phyloP scores from a whole-genome alignment of 176 grass and related monocot species.

The Oryza longistaminata region DNA sequence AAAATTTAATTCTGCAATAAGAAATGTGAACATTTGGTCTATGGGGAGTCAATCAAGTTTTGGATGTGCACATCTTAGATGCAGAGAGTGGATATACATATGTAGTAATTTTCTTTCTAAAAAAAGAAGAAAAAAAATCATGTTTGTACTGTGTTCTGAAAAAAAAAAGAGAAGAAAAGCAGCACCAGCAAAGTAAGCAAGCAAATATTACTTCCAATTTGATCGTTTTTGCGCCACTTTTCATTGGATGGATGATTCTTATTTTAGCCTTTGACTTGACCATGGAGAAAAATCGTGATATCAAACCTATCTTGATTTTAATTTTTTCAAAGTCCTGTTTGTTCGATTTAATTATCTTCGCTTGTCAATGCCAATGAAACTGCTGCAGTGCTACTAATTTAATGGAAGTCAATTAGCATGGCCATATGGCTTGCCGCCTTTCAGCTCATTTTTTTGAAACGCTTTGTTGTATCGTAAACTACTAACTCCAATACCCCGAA shows the following conservation, averaged over 20 bases:
- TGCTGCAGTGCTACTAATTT: not conserved
- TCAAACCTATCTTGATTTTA: not conserved
- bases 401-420: not conserved
- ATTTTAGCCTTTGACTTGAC: slow-evolving; percentile 22
- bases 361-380: slow-evolving; percentile 14
- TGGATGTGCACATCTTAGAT: too few relatives aligned
- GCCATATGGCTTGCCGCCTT: not conserved
- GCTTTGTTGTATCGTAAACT: not conserved
- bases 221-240: not conserved
- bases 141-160: too few relatives aligned
- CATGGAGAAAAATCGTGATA: not conserved
- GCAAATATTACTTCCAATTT: not conserved
- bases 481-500: not conserved
- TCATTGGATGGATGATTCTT: not conserved
- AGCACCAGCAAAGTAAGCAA: too few relatives aligned
- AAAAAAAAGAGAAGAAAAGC: not conserved
- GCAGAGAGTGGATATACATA: not conserved
- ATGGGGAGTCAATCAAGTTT: not conserved
- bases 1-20: too few relatives aligned
- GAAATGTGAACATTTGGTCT: not conserved
- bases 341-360: not conserved
- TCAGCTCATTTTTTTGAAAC: not conserved
- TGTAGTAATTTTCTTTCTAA: not conserved
- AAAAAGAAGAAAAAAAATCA: not conserved
- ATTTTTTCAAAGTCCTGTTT: slow-evolving; percentile 15